Evolutionary conservation across 352 stramenopile species (phyloP).

Genomic region (Phytopythium montanum): DNA sequence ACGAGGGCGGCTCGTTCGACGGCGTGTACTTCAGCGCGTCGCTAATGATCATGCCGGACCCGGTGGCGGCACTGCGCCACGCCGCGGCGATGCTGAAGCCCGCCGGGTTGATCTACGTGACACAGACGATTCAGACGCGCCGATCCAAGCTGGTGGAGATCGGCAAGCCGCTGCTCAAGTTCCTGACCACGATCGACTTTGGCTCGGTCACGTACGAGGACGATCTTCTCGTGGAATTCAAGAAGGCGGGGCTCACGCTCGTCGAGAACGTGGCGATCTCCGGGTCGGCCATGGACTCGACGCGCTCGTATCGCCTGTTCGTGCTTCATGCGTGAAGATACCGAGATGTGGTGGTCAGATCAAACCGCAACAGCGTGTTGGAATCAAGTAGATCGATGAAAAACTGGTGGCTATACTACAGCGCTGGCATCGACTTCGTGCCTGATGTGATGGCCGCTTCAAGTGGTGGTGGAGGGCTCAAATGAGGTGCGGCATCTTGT

Average conservation of each 20-base stretch:
- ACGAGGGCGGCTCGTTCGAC: slow-evolving; percentile 64
- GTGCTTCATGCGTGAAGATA: slow-evolving; percentile 38
- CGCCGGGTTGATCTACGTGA: slow-evolving; percentile 82
- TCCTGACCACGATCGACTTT: slow-evolving; percentile 93
- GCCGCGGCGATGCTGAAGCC: slow-evolving; percentile 57
- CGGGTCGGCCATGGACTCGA: slow-evolving; percentile 45
- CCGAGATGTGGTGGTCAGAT: neutral
- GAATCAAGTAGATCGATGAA: neutral
- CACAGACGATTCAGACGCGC: slow-evolving; percentile 89
- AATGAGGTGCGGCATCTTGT: slow-evolving; percentile 3
- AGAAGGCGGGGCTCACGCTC: slow-evolving; percentile 56
- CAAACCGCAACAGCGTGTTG: neutral
- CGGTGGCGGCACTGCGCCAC: slow-evolving; percentile 72
- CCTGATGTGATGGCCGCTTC: neutral
- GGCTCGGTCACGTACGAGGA: slow-evolving; percentile 84
- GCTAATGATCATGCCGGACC: slow-evolving; percentile 91
- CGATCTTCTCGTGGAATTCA: slow-evolving; percentile 63
- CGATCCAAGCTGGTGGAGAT: slow-evolving; percentile 61
- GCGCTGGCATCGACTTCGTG: neutral
- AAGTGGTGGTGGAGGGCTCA: neutral
- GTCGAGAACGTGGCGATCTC: slow-evolving; percentile 58
- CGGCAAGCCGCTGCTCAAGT: slow-evolving; percentile 90
- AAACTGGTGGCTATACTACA: neutral
- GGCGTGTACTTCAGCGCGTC: slow-evolving; percentile 91
- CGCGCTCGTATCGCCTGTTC: slow-evolving; percentile 65